Conservation (phyloP, 2,329 filamentous ascomycete genomes). For the Aphanocladium album region DNA sequence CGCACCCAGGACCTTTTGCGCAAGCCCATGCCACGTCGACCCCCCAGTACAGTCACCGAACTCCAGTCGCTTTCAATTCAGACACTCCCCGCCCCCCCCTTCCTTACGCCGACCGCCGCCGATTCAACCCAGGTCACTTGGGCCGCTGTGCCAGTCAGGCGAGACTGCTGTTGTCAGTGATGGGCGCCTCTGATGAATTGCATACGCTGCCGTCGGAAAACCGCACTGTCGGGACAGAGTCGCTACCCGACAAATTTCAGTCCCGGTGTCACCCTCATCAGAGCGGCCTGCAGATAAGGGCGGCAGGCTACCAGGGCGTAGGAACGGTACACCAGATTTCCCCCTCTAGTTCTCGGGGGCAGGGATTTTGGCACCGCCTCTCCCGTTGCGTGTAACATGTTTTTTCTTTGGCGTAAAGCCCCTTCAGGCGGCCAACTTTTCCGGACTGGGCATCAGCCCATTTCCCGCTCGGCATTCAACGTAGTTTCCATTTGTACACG, state of each 20-base stretch:
- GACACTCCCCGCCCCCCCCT: background rate
- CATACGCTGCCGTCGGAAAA: slow-evolving; percentile 7
- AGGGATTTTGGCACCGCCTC: background rate
- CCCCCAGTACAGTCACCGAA: background rate
- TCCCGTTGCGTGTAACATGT: slow-evolving; percentile 7
- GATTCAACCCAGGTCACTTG: background rate
- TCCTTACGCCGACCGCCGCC: background rate
- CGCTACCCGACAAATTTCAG: background rate
- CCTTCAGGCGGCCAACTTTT: background rate
- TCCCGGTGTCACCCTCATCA: background rate
- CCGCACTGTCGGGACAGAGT: background rate
- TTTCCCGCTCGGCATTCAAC: background rate
- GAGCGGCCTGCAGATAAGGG: background rate
- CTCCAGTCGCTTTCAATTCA: background rate
- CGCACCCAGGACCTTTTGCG: slow-evolving; percentile 1
- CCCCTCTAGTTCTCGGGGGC: slow-evolving; percentile 1
- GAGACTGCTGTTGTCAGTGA: background rate
- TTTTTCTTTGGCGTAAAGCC: background rate
- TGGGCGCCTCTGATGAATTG: background rate
- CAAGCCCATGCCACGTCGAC: background rate
- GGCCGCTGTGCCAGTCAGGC: background rate
- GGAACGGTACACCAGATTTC: background rate
- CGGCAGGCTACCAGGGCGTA: background rate
- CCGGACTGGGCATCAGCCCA: background rate
- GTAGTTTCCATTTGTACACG: background rate